Evolutionary conservation across 306 rosid species (phyloP).

Genomic region (Quercus glauca): DNA sequence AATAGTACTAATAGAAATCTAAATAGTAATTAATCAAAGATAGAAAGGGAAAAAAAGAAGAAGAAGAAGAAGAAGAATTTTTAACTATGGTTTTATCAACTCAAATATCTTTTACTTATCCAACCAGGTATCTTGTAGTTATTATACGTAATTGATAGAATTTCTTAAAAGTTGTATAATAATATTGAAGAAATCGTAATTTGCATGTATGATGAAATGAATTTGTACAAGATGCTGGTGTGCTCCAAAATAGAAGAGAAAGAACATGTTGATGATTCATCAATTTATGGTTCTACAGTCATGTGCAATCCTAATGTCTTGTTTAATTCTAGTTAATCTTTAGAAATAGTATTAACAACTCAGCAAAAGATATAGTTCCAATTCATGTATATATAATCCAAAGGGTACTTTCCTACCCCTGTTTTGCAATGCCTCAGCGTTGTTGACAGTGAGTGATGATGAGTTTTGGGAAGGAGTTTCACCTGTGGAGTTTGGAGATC

Average conservation of each 20-base stretch:
- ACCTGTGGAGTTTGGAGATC: conserved; percentile 78
- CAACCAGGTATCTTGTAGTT: neutral
- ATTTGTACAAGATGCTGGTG: neutral
- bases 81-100: neutral
- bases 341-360: neutral
- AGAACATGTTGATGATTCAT: neutral
- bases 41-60: neutral
- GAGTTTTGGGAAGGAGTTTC: conserved; percentile 96
- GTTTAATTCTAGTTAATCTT: neutral
- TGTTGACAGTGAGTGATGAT: conserved; percentile 83
- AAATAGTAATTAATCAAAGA: neutral
- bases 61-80: neutral
- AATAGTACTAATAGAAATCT: neutral
- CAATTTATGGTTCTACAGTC: neutral
- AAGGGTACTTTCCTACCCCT: neutral
- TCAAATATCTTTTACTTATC: neutral
- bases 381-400: neutral
- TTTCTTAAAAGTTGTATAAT: neutral
- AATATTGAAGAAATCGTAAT: neutral
- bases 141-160: neutral
- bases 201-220: neutral
- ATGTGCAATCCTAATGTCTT: neutral
- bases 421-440: conserved; percentile 54
- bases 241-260: neutral
- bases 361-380: neutral